Evolutionary conservation across 2,329 filamentous ascomycete genomes (phyloP), one percentile per base, ranked within the genome.

Genomic region (Fusarium cicatricum): DNA sequence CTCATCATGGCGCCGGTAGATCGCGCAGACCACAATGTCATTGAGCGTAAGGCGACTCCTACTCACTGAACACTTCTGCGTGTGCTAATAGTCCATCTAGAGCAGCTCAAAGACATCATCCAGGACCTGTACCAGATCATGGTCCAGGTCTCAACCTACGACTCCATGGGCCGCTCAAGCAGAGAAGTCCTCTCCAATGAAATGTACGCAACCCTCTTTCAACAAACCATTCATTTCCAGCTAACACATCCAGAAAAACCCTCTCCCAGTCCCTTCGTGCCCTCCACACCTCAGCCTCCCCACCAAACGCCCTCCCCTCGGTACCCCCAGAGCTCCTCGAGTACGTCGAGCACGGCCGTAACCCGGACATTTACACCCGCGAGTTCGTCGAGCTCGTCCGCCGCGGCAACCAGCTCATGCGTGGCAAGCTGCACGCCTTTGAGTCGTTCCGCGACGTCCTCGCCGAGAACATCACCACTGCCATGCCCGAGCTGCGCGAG

Each of bases 291-390:
- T 74, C 77, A 11, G 77, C 80, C 52, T 69, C 76, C 17, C 72
- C 75, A 19, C 75, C 76, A 11, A 56, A 71, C 61, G 58, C 67
- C 17, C 79, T 86, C 34, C 83, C 84, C 5, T 74, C 72, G 28
- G 80, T 88, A 17, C 86, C 86, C 3, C 82, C 82, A 45, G 86
- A 89, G 67, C 80, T 90, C 11, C 79, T 89, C 56, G 79, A 85
- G 69, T 90, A 90, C 75, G 87, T 90, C 66, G 87, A 90, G 72
- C 84, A 85, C 70, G 87, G 87, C 38, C 85, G 87, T 44, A 90
- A 90, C 77, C 87, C 87, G 3, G 87, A 90, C 74, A 90, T 90
- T 65, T 90, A 90, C 78, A 90, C 87, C 49, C 81, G 87, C 68
- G 87, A 90, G 77, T 90, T 90, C 67, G 86, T 90, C 68, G 87